Evolutionary conservation across 2,329 filamentous ascomycete species (phyloP), one percentile per base, ranked within the genome.

Genomic region (Fusarium brevicatenulatum): DNA sequence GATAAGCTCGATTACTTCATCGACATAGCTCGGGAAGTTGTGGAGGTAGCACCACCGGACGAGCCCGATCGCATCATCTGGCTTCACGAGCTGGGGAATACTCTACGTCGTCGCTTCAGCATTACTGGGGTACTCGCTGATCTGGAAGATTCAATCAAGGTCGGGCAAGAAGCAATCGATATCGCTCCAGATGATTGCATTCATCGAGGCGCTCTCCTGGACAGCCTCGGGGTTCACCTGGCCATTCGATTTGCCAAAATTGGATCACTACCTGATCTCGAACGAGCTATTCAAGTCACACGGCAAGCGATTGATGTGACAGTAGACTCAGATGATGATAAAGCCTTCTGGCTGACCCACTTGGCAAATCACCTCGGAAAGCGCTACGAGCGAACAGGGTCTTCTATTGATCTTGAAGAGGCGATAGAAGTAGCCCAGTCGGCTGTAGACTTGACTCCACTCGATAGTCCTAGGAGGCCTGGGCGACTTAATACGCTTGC

Each of bases 381-480:
- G 32, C 49, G 49, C 9, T 53, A 53, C 18, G 12, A 53, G 9
- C 13, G 32, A 36, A 53, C 49, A 19, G 49, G 49, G 3, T 37
- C 49, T 11, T 52, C 49, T 10, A 25, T 52, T 2, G 49, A 52
- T 21, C 49, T 52, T 3, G n/a, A 37, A 52, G 49, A 52, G 32
- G 49, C 18, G 6, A 52, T 36, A 36, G 32, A 37, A 21, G 49
- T 36, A 12, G 32, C 32, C 1, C 32, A 37, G 3, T 25, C 32
- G 37, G n/a, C 32, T 0, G 49, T 52, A 2, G n/a, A 52, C 3
- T 4, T 52, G 49, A 37, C 32, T 19, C 12, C 32, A 0, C 18
- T 53, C 0, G 49, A 37, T 7, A 4, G 13, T 13, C 0, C 2
- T 0, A 19, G 2, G 32, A 53, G 7, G 2, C 9, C 18, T 0